Percentiles rank a stretch among this genome's conserved stretches.
Evolutionary conservation across 805 yeast genomes (phyloP).

Genomic region (Candida piceae): DNA sequence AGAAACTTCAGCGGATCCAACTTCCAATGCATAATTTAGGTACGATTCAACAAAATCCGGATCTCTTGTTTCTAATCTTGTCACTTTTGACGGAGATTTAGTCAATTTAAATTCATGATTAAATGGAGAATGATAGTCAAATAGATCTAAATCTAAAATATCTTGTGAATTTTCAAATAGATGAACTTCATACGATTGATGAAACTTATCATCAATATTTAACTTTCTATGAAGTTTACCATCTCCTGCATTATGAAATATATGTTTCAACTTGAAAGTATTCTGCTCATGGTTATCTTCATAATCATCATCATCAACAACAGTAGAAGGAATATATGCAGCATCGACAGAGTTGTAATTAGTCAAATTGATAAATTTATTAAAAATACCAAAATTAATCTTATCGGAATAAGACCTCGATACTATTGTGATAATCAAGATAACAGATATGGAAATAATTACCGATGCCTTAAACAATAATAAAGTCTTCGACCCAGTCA

Average conservation of each 20-base stretch:
- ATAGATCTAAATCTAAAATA: constrained; percentile 3
- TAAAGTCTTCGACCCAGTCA: too few species aligned
- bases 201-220: constrained; percentile 14
- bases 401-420: too few species aligned
- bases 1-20: constrained; percentile 32
- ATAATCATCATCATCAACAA: background rate
- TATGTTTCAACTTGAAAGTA: constrained; percentile 43
- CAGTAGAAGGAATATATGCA: too few species aligned
- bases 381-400: too few species aligned
- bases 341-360: too few species aligned
- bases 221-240: constrained; percentile 39
- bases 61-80: constrained; percentile 40
- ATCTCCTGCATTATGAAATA: constrained; percentile 57
- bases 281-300: background rate
- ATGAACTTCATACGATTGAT: constrained; percentile 1
- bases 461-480: too few species aligned
- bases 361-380: too few species aligned
- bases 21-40: constrained; percentile 48
- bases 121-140: constrained; percentile 14
- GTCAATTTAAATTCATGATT: constrained; percentile 15
- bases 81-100: constrained; percentile 10
- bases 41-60: constrained; percentile 68
- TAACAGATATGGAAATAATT: too few species aligned
- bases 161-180: constrained; percentile 1
- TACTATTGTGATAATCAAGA: too few species aligned